Evolutionary conservation across 176 grass and related monocot genomes (phyloP), one percentile per base, ranked within the genome.

Genomic region (Neostapfia colusana): DNA sequence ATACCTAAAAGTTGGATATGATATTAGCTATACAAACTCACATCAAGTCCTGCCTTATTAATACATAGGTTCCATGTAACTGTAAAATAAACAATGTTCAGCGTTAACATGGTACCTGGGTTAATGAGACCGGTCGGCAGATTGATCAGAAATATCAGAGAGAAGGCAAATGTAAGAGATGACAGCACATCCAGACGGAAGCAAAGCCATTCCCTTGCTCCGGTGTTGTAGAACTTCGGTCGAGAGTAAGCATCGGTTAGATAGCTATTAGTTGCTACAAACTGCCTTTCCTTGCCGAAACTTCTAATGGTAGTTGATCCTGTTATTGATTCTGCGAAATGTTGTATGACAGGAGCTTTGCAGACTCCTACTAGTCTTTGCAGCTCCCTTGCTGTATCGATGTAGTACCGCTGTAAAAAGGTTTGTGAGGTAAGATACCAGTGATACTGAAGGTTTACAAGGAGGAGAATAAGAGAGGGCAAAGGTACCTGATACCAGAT

Each of bases 281-380:
- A 97, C 75, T 83, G 74, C 45, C 76, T 42, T 77, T 89, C 83
- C 63, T 90, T 88, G 39, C 83, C 83, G 67, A 97, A 97, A 75
- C 93, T 93, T 87, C 93, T 85, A 35, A 97, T 97, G 61, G 93
- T 90, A n/a, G 83, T 74, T 31, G 90, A 90, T 70, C 93, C 93
- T 54, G 90, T 88, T 46, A 97, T 82, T 34, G 93, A 90, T 76
- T 97, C 93, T 2, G 93, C 83, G 75, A 93, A 97, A 86, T 97
- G 88, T n/a, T 97, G 93, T 72, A 93, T 89, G 61, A 87, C 86
- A 42, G 93, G 93, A 76, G 93, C 93, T 83, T 97, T 88, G 85
- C 90, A 90, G 26, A 90, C 83, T 17, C 90, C 93, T 27, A 79
- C 67, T 64, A 97, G 73, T 64, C 93, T 88, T 75, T 89, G 74